These are phyloP conservation scores for Cryptococcus maquisensis DNA, from an alignment of 1,284 basidiomycete species.

Conservation along the genomic window DNA sequence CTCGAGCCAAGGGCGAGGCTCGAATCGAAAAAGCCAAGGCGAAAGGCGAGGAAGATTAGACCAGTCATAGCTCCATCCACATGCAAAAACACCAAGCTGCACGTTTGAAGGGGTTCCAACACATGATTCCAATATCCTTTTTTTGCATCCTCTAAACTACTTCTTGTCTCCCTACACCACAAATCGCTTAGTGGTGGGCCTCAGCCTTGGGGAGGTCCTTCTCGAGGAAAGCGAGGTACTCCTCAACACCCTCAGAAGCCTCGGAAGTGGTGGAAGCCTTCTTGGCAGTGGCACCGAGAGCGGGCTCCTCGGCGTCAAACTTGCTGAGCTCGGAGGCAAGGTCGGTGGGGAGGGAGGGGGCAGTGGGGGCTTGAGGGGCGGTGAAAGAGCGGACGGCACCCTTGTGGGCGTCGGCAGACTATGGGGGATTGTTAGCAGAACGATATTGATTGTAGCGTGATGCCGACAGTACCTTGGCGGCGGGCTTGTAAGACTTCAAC, in stretches of 20 bases:
- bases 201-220: slow-evolving; percentile 58
- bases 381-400: slow-evolving; percentile 70
- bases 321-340: slow-evolving; percentile 74
- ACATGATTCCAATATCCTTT: too few relatives aligned
- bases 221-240: slow-evolving; percentile 55
- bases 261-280: slow-evolving; percentile 42
- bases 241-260: slow-evolving; percentile 55
- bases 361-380: slow-evolving; percentile 62
- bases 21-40: too few relatives aligned
- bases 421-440: not conserved
- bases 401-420: slow-evolving; percentile 76
- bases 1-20: too few relatives aligned
- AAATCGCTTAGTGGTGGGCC: slow-evolving; percentile 51
- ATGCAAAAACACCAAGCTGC: too few relatives aligned
- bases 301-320: slow-evolving; percentile 73
- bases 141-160: too few relatives aligned
- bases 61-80: too few relatives aligned
- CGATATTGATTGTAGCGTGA: not conserved
- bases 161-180: too few relatives aligned
- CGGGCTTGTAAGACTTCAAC: slow-evolving; percentile 81
- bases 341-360: slow-evolving; percentile 68
- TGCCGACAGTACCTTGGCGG: slow-evolving; percentile 36
- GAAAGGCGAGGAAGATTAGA: too few relatives aligned
- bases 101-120: too few relatives aligned
- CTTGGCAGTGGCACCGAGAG: slow-evolving; percentile 51